These are phyloP conservation scores for Geotrichum europaeum DNA, from an alignment of 1,139 yeast genomes.

Conservation along the genomic window DNA sequence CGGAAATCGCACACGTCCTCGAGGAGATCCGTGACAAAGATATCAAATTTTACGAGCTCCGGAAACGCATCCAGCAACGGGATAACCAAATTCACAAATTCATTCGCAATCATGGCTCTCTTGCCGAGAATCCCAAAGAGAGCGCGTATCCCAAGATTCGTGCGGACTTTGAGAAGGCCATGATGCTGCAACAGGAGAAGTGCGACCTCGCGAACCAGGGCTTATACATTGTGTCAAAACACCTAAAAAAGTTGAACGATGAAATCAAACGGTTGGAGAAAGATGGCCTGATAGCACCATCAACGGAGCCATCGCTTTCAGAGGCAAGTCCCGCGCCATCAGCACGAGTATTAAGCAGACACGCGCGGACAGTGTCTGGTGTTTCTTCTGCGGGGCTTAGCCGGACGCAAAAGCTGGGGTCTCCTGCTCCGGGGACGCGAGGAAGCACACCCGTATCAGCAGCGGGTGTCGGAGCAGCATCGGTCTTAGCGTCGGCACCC, in stretches of 20 bases:
- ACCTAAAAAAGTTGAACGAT: constrained; percentile 62
- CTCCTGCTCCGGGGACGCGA: constrained; percentile 12
- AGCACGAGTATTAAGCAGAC: neutral
- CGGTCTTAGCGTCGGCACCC: neutral
- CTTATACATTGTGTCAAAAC: constrained; percentile 66
- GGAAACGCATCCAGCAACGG: constrained; percentile 61
- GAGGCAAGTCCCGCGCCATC: constrained; percentile 1
- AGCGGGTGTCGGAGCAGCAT: neutral
- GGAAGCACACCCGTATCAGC: constrained; percentile 2
- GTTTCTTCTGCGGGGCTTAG: neutral
- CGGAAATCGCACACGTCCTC: constrained; percentile 73
- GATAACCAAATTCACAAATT: constrained; percentile 75
- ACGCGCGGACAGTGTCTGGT: constrained; percentile 1
- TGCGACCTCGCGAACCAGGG: constrained; percentile 78
- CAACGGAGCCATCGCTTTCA: constrained; percentile 9
- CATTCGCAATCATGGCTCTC: constrained; percentile 76
- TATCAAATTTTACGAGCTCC: constrained; percentile 54
- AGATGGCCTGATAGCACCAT: constrained; percentile 66
- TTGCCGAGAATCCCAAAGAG: constrained; percentile 79
- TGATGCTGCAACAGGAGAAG: constrained; percentile 68
- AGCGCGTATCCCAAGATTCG: constrained; percentile 60
- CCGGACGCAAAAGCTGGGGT: constrained; percentile 4
- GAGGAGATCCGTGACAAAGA: constrained; percentile 77
- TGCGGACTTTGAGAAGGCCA: constrained; percentile 58
- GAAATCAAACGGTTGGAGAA: constrained; percentile 71